These are phyloP conservation scores for Neurospora sp. DNA, from an alignment of 495 filamentous ascomycete genomes.

Conservation along the genomic window DNA sequence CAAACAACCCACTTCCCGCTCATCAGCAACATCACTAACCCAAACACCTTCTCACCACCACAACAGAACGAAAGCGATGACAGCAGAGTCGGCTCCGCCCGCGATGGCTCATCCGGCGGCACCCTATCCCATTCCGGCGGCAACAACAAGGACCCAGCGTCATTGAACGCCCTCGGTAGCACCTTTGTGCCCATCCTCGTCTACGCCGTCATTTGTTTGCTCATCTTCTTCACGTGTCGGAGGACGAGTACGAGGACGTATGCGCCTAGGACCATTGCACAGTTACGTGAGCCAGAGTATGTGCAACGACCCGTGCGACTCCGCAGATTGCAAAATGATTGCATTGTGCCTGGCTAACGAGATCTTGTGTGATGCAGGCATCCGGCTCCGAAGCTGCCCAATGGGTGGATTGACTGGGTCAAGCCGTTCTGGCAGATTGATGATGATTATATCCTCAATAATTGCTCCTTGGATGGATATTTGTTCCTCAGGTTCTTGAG, in stretches of 20 bases:
- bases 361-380: conserved; percentile 36
- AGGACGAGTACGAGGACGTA: conserved; percentile 24
- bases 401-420: conserved; percentile 58
- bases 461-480: conserved; percentile 63
- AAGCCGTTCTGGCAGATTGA: conserved; percentile 49
- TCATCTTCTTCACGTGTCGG: conserved; percentile 21
- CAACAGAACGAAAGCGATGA: conserved; percentile 18
- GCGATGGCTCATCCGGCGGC: conserved; percentile 15
- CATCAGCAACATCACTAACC: background rate
- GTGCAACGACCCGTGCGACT: background rate
- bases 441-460: conserved; percentile 53
- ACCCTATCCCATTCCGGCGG: conserved; percentile 12
- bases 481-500: conserved; percentile 75
- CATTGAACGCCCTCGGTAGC: conserved; percentile 34
- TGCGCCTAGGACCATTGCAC: conserved; percentile 18
- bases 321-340: background rate
- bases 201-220: conserved; percentile 24
- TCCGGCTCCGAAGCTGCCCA: conserved; percentile 54
- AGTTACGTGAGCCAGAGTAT: conserved; percentile 22
- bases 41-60: background rate
- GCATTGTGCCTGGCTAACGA: conserved; percentile 1
- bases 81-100: conserved; percentile 18
- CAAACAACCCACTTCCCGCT: background rate
- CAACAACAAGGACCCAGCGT: conserved; percentile 8
- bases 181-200: conserved; percentile 40